Conservation (phyloP, 179 eudicot genomes). For the Sideroxylon spinosum region DNA sequence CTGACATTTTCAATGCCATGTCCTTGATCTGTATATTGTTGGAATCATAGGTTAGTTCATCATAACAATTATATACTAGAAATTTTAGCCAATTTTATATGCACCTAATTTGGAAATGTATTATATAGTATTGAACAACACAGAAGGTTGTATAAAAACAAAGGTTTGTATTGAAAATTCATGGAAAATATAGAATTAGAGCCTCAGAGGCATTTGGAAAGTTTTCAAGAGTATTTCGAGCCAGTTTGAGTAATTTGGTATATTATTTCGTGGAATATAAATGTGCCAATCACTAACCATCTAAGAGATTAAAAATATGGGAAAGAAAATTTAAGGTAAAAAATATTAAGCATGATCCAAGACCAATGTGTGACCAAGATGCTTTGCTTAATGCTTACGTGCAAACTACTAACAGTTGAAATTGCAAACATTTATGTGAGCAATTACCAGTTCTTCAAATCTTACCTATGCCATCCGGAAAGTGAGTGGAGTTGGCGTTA, state of each 20-base stretch:
- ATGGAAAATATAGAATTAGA: not conserved
- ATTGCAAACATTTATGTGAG: not conserved
- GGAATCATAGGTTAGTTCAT: not conserved
- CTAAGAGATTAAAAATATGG: not conserved
- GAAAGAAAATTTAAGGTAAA: not conserved
- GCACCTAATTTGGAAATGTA: not conserved
- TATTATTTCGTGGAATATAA: not conserved
- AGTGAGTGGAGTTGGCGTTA: not conserved
- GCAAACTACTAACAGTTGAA: not conserved
- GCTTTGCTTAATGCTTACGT: not conserved
- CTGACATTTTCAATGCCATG: conserved; percentile 78
- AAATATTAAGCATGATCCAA: not conserved
- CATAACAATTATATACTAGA: not conserved
- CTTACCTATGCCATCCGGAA: not conserved
- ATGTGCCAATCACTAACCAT: not conserved
- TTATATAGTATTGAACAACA: no score
- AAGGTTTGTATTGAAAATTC: not conserved
- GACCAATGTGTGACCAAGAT: not conserved
- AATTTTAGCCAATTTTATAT: not conserved
- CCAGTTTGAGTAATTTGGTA: conserved; percentile 9
- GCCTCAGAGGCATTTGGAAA: not conserved
- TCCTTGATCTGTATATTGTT: conserved; percentile 62
- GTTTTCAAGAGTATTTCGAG: not conserved
- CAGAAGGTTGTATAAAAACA: not conserved
- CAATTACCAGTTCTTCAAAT: not conserved